These are phyloP conservation scores for Russula vinacea DNA, from an alignment of 768 basidiomycete species.

Conservation along the genomic window DNA sequence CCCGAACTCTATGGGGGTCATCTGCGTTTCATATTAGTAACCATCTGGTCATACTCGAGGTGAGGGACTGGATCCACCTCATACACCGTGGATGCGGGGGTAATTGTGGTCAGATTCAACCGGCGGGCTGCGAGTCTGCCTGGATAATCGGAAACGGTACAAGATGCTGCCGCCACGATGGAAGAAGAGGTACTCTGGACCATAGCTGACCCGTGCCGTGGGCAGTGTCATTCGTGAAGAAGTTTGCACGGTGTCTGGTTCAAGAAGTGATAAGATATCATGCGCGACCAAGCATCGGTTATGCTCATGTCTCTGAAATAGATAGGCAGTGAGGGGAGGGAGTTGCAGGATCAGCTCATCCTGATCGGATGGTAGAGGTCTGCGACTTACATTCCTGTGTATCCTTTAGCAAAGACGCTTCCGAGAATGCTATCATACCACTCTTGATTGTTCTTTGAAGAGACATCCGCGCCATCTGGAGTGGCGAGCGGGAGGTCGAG, in stretches of 20 bases:
- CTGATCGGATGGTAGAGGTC: background rate
- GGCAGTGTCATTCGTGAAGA: slow-evolving; percentile 54
- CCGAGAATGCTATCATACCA: slow-evolving; percentile 55
- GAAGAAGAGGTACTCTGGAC: slow-evolving; percentile 52
- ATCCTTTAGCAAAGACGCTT: slow-evolving; percentile 55
- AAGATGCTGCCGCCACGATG: slow-evolving; percentile 47
- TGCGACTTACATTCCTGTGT: slow-evolving; percentile 48
- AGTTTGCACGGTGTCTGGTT: slow-evolving; percentile 60
- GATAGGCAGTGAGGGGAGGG: background rate
- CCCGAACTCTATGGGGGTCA: slow-evolving; percentile 64
- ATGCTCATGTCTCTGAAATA: slow-evolving; percentile 55
- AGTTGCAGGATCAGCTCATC: background rate
- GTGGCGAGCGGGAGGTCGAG: slow-evolving; percentile 55
- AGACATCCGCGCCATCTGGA: slow-evolving; percentile 48
- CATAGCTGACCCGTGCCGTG: slow-evolving; percentile 76
- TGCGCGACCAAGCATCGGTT: slow-evolving; percentile 62
- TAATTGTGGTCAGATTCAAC: slow-evolving; percentile 42
- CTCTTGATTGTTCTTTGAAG: slow-evolving; percentile 46
- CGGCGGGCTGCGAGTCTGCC: slow-evolving; percentile 51
- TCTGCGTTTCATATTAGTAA: slow-evolving; percentile 36
- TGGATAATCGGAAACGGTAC: slow-evolving; percentile 69
- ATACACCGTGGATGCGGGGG: slow-evolving; percentile 50
- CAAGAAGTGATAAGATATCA: slow-evolving; percentile 70
- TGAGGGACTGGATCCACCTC: slow-evolving; percentile 44
- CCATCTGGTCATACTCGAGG: background rate